Base-by-base conservation (phyloP, 2,329 filamentous ascomycete species). In the Hymenoscyphus fructigenus region DNA sequence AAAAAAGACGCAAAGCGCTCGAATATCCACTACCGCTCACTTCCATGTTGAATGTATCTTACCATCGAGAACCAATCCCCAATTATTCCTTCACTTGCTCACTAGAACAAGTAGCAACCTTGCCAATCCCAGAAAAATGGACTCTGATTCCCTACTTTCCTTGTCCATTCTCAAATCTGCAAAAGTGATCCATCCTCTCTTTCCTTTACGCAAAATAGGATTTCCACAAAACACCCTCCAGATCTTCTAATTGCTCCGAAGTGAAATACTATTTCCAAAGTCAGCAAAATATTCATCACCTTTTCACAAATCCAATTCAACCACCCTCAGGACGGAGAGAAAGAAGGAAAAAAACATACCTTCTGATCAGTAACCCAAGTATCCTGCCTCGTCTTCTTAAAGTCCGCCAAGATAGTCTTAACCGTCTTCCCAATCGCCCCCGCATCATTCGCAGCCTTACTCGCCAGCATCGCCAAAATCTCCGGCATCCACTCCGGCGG, bases 341-440 rank as follows among this genome's bases (percentile, higher is more conserved):
- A n/a, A 65, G 61, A 60, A 64, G 79, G 36, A 55, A n/a, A 65
- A 60, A 60, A 64, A 79, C 87, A 78, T 80, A 97, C 95, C 90
- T 97, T 98, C 72, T 97, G 92, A 80, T 99, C 95, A 66, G 97
- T 94, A 73, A 90, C 90, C 95, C 95, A 99, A 71, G 94, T 99
- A 82, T 99, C 95, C 78, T 99, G 95, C 76, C 95, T 88, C 57
- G 95, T 99, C 86, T 99, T 99, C 82, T 99, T 99, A 83, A 99
- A 99, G 74, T 99, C 96, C 67, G 93, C 93, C 69, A 99, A 81
- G 41, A 97, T 93, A 20, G 85, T 86, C 84, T 99, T 99, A 12
- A 96, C 96, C 66, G 94, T 95, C 79, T 96, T 97, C 2, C 95
- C 95, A 62, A 99, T 93, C 65, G 96, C 89, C 0, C 95, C 95